These are phyloP conservation scores for Xylaria sp. DNA, from an alignment of 2,329 filamentous ascomycete genomes.

Conservation along the genomic window DNA sequence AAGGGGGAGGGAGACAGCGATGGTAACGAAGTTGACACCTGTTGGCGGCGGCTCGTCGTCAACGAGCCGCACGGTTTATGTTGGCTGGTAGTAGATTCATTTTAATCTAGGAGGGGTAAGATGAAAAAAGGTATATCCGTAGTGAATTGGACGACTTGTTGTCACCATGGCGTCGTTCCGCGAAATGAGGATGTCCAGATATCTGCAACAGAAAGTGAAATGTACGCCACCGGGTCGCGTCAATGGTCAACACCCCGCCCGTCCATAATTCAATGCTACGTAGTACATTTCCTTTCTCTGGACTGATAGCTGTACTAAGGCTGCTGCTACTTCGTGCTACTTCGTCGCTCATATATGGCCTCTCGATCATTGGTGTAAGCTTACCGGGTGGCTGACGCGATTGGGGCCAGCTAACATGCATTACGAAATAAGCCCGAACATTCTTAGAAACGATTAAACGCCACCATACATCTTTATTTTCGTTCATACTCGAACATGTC, in stretches of 20 bases:
- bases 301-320: neutral
- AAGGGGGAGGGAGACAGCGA: neutral
- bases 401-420: too few species aligned
- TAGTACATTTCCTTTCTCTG: too few species aligned
- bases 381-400: too few species aligned
- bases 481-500: too few species aligned
- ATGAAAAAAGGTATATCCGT: neutral
- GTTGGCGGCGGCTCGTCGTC: neutral
- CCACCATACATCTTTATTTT: too few species aligned
- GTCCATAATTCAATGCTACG: neutral
- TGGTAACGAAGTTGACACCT: neutral
- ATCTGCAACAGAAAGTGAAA: neutral
- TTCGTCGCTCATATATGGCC: too few species aligned
- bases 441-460: too few species aligned
- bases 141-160: neutral
- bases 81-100: neutral
- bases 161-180: neutral
- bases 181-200: neutral
- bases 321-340: too few species aligned
- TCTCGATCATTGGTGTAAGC: too few species aligned
- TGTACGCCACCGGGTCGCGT: neutral
- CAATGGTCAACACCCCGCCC: neutral
- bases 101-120: neutral
- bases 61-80: neutral
- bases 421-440: too few species aligned